phyloP scores from a whole-genome alignment of 495 filamentous ascomycete species.

The Neurospora sp. region DNA sequence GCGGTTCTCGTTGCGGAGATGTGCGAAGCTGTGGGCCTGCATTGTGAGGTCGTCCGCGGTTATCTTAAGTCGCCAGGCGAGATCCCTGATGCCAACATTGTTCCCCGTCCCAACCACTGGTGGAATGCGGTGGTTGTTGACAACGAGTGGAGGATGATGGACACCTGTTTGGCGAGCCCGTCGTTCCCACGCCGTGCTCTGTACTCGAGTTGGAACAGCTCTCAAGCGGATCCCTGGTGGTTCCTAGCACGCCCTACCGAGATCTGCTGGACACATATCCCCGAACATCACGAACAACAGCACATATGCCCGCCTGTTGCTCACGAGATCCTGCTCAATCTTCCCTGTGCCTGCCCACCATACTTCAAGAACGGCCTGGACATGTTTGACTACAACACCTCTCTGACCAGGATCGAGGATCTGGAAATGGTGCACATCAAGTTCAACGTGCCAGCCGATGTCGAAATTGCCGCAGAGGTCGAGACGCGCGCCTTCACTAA shows the following conservation, averaged over 20 bases:
- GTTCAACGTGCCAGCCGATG: slow-evolving; percentile 73
- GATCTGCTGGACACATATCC: slow-evolving; percentile 90
- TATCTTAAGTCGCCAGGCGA: slow-evolving; percentile 90
- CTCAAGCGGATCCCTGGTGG: slow-evolving; percentile 76
- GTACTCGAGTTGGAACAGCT: slow-evolving; percentile 61
- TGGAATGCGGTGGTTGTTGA: slow-evolving; percentile 96
- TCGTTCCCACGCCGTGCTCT: slow-evolving; percentile 70
- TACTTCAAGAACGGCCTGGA: slow-evolving; percentile 75
- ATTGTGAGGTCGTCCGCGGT: slow-evolving; percentile 73
- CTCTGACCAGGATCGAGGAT: slow-evolving; percentile 72
- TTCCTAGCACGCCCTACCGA: slow-evolving; percentile 82
- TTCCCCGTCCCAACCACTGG: slow-evolving; percentile 85
- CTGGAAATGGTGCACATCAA: slow-evolving; percentile 88
- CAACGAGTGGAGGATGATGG: slow-evolving; percentile 93
- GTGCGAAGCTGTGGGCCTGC: slow-evolving; percentile 83
- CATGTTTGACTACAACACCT: slow-evolving; percentile 86
- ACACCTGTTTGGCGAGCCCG: slow-evolving; percentile 83
- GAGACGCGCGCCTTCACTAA: slow-evolving; percentile 70
- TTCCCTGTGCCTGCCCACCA: slow-evolving; percentile 76
- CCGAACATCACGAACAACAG: slow-evolving; percentile 73
- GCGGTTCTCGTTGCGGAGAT: slow-evolving; percentile 84
- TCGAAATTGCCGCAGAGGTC: slow-evolving; percentile 90
- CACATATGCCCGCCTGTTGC: slow-evolving; percentile 85
- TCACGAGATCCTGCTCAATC: slow-evolving; percentile 69
- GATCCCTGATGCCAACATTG: slow-evolving; percentile 60